phyloP scores from a whole-genome alignment of 768 basidiomycete species.

The Phaeolepiota aurea region DNA sequence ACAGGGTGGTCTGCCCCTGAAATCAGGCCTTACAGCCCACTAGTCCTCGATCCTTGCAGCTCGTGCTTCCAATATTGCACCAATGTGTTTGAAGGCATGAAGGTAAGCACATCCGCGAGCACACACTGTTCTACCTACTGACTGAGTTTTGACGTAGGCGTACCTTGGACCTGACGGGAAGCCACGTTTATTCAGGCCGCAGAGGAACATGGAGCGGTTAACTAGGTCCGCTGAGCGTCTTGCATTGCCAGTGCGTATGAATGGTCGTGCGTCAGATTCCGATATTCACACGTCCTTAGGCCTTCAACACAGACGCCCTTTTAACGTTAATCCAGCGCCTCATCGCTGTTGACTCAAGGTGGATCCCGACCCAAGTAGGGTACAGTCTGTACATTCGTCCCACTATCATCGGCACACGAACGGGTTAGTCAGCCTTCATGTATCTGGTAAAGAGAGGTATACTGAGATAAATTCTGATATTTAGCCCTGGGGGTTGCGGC shows the following conservation, averaged over 20 bases:
- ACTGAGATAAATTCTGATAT: no score
- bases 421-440: conserved; percentile 18
- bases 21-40: conserved; percentile 66
- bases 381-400: conserved; percentile 86
- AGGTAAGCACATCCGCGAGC: conserved; percentile 27
- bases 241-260: conserved; percentile 53
- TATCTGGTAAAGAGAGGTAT: no score
- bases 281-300: conserved; percentile 25
- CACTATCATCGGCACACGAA: conserved; percentile 54
- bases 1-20: conserved; percentile 66
- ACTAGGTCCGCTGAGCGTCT: conserved; percentile 59
- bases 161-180: conserved; percentile 66
- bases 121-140: no score
- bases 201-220: conserved; percentile 81
- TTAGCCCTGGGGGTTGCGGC: conserved; percentile 53
- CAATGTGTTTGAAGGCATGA: conserved; percentile 85
- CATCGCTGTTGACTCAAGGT: conserved; percentile 62
- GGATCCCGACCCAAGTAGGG: conserved; percentile 72
- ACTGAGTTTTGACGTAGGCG: no score
- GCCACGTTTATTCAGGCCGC: conserved; percentile 73
- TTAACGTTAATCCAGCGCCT: conserved; percentile 70
- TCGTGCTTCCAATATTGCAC: conserved; percentile 85
- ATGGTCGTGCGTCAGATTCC: no score
- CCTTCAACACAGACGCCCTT: conserved; percentile 65
- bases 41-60: conserved; percentile 62